These are phyloP conservation scores for Erythrophleum fordii DNA, from an alignment of 306 rosid species.

Conservation along the genomic window DNA sequence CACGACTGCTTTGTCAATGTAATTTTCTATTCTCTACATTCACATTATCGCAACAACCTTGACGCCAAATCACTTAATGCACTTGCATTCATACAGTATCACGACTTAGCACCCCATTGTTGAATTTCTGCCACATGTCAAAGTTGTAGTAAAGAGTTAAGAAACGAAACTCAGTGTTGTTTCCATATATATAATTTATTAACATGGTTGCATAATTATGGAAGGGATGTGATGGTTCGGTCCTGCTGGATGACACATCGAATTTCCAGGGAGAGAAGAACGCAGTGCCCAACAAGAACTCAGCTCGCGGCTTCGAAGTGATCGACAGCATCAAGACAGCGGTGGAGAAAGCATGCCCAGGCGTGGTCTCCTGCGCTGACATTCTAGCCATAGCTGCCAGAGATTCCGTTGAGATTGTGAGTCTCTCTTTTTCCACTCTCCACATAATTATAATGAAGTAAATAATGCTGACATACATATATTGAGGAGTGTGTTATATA, in stretches of 20 bases:
- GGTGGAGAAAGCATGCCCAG: slow-evolving; percentile 72
- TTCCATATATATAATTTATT: no score
- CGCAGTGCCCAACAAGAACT: slow-evolving; percentile 69
- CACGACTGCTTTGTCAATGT: slow-evolving; percentile 95
- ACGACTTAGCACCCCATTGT: no score
- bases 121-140: no score
- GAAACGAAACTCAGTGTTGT: not conserved
- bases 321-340: slow-evolving; percentile 75
- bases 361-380: slow-evolving; percentile 86
- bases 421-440: not conserved
- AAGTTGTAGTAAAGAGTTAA: not conserved
- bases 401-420: slow-evolving; percentile 71
- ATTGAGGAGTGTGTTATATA: not conserved
- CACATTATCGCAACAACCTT: no score
- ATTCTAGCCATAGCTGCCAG: slow-evolving; percentile 71
- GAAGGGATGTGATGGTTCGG: slow-evolving; percentile 92
- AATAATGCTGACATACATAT: not conserved
- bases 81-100: not conserved
- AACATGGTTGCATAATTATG: no score
- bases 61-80: not conserved
- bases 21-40: slow-evolving; percentile 13
- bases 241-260: slow-evolving; percentile 79
- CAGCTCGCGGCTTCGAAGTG: slow-evolving; percentile 80
- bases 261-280: slow-evolving; percentile 79
- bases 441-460: no score